phyloP scores from a whole-genome alignment of 805 yeast genomes.

The Teunomyces funiuensis region DNA sequence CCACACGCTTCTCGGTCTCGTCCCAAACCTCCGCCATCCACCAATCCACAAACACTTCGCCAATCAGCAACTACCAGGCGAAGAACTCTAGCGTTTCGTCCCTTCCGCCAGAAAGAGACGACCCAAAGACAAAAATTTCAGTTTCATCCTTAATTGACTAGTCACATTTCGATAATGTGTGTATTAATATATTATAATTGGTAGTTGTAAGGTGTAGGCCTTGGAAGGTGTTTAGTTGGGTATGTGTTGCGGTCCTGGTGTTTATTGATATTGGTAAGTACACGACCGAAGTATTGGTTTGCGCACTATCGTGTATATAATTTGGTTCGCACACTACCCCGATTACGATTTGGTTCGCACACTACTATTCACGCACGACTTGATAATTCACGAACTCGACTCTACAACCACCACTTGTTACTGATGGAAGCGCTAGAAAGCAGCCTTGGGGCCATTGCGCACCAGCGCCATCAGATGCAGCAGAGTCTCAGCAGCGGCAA shows the following conservation, averaged over 20 bases:
- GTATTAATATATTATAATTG: conserved; percentile 3
- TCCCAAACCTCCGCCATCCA: conserved; percentile 9
- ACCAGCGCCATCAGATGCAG: conserved; percentile 74
- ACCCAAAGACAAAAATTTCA: conserved; percentile 27
- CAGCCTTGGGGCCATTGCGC: conserved; percentile 49
- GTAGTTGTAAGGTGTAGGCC: no score
- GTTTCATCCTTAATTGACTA: conserved; percentile 35
- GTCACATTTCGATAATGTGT: conserved; percentile 6
- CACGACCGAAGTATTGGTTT: no score
- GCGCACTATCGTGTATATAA: no score
- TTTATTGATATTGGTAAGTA: no score
- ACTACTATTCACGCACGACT: no score
- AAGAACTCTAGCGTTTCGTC: conserved; percentile 1
- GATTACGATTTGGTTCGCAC: no score
- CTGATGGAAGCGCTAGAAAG: no score
- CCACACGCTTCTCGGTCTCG: conserved; percentile 25
- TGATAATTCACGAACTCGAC: no score
- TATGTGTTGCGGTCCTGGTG: no score
- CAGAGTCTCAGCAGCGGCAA: conserved; percentile 64
- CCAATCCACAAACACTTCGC: conserved; percentile 10
- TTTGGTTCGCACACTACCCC: no score
- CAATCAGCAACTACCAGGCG: conserved; percentile 11
- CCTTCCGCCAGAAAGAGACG: conserved; percentile 4
- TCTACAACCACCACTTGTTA: no score
- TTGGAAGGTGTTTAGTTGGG: no score